phyloP scores from a whole-genome alignment of 2,329 filamentous ascomycete genomes.

The Colletotrichum endophyticum region DNA sequence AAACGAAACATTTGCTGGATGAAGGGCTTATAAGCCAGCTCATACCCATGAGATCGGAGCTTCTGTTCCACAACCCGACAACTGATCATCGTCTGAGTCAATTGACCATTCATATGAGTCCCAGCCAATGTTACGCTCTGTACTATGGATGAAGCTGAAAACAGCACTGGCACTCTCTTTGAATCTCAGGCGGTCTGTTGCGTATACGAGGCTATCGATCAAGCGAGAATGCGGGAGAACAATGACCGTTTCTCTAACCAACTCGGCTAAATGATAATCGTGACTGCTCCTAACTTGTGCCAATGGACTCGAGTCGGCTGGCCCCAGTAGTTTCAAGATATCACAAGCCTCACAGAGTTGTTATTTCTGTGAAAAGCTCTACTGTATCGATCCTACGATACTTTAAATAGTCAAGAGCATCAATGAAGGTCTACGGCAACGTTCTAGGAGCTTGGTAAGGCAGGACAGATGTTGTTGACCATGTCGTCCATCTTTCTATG shows the following conservation, averaged over 20 bases:
- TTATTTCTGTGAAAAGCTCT: too few relatives aligned
- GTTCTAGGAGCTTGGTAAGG: too few relatives aligned
- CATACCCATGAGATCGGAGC: neutral
- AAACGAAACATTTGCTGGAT: neutral
- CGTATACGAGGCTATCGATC: neutral
- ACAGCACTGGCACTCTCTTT: fast-evolving
- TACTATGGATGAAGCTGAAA: neutral
- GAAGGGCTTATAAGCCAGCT: neutral
- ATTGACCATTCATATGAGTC: neutral
- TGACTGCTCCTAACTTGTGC: fast-evolving
- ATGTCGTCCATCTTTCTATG: too few relatives aligned
- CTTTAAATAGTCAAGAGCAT: too few relatives aligned
- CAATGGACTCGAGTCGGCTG: neutral
- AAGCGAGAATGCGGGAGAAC: neutral
- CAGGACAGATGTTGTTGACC: too few relatives aligned
- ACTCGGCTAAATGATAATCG: neutral
- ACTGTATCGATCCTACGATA: too few relatives aligned
- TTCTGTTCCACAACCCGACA: neutral
- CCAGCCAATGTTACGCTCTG: neutral
- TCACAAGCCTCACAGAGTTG: too few relatives aligned
- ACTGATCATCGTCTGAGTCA: neutral
- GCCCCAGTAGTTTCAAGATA: neutral
- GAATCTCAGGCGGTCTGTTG: neutral
- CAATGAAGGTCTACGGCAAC: too few relatives aligned
- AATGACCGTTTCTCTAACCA: neutral